These are phyloP conservation scores for Diaporthe eres DNA, from an alignment of 2,329 filamentous ascomycete species.

Conservation along the genomic window DNA sequence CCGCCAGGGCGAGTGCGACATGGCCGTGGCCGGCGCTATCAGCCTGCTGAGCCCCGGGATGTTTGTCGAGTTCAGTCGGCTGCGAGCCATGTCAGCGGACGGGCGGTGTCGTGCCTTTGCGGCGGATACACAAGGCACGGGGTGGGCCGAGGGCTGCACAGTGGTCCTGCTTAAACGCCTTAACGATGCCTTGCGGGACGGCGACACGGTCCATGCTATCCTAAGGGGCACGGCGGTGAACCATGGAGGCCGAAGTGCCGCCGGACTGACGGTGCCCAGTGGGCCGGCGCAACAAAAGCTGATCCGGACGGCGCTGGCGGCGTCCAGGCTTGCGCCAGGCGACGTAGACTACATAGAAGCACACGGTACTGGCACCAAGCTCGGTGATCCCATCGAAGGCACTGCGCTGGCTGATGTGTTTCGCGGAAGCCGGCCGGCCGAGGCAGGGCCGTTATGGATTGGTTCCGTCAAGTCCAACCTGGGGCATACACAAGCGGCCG, in stretches of 20 bases:
- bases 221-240: neutral
- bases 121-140: neutral
- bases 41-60: neutral
- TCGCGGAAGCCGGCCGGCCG: no score
- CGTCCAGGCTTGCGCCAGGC: neutral
- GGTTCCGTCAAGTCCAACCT: neutral
- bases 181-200: no score
- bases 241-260: neutral
- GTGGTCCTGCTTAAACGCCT: neutral
- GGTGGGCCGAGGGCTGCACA: neutral
- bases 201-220: neutral
- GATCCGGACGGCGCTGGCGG: neutral
- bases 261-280: neutral
- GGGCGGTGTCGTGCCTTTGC: neutral
- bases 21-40: neutral
- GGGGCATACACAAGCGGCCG: neutral
- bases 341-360: neutral
- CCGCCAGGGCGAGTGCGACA: neutral
- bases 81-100: neutral
- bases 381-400: neutral
- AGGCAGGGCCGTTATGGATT: neutral
- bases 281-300: neutral
- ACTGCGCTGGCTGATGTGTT: neutral
- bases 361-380: neutral
- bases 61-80: neutral